A percentile compares a stretch with the other conserved stretches of the same genome.
Conservation (phyloP, 2,329 filamentous ascomycete genomes). For the Mollisia scopiformis region DNA sequence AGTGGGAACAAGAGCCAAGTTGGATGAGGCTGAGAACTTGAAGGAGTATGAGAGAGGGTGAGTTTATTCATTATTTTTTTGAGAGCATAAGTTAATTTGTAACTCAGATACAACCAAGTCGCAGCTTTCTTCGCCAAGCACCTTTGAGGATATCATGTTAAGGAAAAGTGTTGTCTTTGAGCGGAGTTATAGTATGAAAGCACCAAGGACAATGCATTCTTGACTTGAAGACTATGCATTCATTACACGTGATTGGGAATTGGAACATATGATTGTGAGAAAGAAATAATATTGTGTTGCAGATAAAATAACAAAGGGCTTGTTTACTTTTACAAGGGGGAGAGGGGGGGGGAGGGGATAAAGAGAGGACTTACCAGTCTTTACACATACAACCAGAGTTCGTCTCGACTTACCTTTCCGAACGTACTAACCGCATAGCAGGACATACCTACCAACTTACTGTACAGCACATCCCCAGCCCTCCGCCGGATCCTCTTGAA, state of each 20-base stretch:
- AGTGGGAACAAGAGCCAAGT: conserved; percentile 56
- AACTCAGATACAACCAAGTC: conserved; percentile 26
- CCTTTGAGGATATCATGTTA: conserved; percentile 34
- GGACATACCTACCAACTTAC: background rate
- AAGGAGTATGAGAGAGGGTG: conserved; percentile 53
- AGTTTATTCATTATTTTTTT: conserved; percentile 3
- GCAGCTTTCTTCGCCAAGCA: conserved; percentile 25
- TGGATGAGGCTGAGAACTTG: conserved; percentile 46
- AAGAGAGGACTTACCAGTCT: no score
- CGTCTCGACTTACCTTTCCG: no score
- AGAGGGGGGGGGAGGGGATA: no score
- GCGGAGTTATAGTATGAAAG: background rate
- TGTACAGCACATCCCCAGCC: background rate
- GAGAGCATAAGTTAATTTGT: background rate
- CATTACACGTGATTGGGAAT: background rate
- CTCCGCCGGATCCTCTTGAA: background rate
- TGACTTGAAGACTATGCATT: background rate
- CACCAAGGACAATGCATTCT: background rate
- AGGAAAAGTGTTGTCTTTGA: background rate
- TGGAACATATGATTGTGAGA: background rate
- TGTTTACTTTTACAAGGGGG: background rate
- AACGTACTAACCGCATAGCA: no score
- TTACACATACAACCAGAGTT: no score
- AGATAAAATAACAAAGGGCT: background rate
- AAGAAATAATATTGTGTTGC: background rate